Evolutionary conservation across 164 flowering plant species (phyloP).

Genomic region (Magnolia sinica): DNA sequence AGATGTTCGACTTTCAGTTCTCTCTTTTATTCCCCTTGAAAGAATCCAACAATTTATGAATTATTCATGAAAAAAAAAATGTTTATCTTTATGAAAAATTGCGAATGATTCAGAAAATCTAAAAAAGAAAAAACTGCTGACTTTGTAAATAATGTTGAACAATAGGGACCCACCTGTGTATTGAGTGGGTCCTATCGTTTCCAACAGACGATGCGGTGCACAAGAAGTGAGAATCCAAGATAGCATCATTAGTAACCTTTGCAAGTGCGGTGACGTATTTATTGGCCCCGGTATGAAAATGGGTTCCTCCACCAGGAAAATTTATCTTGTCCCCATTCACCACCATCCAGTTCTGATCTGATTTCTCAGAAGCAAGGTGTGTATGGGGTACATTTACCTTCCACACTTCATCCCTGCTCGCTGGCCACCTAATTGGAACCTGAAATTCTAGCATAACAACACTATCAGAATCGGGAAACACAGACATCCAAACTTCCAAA

Average conservation of each 20-base stretch:
- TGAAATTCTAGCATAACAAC: conserved; percentile 33
- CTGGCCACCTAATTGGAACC: conserved; percentile 84
- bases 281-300: conserved; percentile 82
- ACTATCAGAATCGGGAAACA: neutral
- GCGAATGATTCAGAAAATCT: too few relatives aligned
- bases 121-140: too few relatives aligned
- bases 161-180: too few relatives aligned
- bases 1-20: too few relatives aligned
- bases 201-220: neutral
- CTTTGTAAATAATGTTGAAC: too few relatives aligned
- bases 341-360: conserved; percentile 90
- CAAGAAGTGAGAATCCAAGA: neutral
- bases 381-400: conserved; percentile 84
- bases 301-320: conserved; percentile 91
- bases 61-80: too few relatives aligned
- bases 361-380: conserved; percentile 76
- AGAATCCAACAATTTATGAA: too few relatives aligned
- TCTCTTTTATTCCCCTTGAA: too few relatives aligned
- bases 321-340: conserved; percentile 78
- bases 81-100: neutral
- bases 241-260: conserved; percentile 31
- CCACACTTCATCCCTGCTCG: conserved; percentile 86
- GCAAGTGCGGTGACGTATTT: conserved; percentile 66
- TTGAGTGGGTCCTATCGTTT: too few relatives aligned
- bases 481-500: neutral